Evolutionary conservation across 192 early-diverging fungal species (phyloP).

Genomic region (Paraglomus occultum): DNA sequence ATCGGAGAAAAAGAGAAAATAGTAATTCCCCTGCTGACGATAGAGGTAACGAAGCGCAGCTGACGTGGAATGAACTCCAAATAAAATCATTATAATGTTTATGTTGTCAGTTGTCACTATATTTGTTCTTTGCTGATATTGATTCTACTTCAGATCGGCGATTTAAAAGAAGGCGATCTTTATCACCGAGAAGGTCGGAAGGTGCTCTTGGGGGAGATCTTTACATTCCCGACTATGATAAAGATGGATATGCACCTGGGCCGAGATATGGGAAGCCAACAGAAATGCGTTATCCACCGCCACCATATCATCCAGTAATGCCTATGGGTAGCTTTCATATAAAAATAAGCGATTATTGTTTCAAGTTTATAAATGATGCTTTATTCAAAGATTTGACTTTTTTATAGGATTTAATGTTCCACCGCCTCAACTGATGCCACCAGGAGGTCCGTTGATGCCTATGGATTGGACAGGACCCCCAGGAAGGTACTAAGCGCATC

Average conservation of each 20-base stretch:
- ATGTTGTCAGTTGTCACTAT: too few species aligned
- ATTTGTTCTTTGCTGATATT: too few species aligned
- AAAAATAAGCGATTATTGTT: neutral
- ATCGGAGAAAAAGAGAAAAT: neutral
- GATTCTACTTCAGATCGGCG: conserved; percentile 17
- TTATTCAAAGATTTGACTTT: neutral
- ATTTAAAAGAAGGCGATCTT: conserved; percentile 20
- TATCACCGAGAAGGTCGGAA: conserved; percentile 12
- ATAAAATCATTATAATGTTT: too few species aligned
- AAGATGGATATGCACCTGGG: conserved; percentile 68
- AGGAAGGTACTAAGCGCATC: conserved; percentile 4
- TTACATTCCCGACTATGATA: conserved; percentile 85
- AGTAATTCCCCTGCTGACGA: conserved; percentile 19
- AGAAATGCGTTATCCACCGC: conserved; percentile 28
- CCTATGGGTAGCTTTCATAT: conserved; percentile 27
- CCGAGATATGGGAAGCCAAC: conserved; percentile 50
- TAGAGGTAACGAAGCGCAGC: conserved; percentile 24
- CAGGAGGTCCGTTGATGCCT: conserved; percentile 22
- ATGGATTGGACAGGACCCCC: conserved; percentile 29
- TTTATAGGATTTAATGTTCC: conserved; percentile 26
- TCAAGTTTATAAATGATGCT: neutral
- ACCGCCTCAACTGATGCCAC: conserved; percentile 17
- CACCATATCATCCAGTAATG: conserved; percentile 26
- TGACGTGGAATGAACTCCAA: too few species aligned
- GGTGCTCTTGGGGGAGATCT: conserved; percentile 60